Conservation (phyloP, 768 basidiomycete genomes). For the Auricularia heimuer region DNA sequence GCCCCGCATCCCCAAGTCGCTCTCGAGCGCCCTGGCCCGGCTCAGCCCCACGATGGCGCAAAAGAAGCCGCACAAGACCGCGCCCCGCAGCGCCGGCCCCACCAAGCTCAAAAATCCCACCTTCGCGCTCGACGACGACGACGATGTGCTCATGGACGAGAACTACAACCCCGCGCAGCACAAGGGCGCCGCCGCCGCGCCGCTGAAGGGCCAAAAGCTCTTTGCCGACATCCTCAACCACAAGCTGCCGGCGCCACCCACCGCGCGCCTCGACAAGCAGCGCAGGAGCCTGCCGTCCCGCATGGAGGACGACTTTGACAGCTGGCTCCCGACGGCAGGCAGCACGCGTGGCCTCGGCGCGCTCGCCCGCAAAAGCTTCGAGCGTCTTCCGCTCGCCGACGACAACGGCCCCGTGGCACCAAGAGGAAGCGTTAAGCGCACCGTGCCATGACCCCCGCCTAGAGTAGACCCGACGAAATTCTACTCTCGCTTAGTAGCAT, state of each 20-base stretch:
- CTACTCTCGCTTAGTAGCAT: background rate
- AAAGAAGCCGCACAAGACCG: background rate
- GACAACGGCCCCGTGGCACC: background rate
- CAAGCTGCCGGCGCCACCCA: background rate
- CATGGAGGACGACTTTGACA: background rate
- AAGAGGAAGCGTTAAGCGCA: background rate
- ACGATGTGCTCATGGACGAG: background rate
- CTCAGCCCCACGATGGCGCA: background rate
- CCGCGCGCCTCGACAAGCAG: background rate
- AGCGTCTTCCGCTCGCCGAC: background rate
- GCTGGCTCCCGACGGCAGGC: background rate
- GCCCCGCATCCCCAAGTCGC: background rate
- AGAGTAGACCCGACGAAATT: background rate
- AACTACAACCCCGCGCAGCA: background rate
- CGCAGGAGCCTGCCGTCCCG: background rate
- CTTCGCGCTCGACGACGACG: background rate
- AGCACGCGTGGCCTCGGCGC: background rate
- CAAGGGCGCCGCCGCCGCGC: background rate
- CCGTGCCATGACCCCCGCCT: background rate
- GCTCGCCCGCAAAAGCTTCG: background rate
- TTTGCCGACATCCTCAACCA: background rate
- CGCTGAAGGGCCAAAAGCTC: background rate
- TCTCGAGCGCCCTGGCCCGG: background rate
- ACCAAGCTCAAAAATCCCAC: background rate
- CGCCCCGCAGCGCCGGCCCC: background rate